A percentile compares a stretch with the other conserved stretches of the same genome.
phyloP scores from a whole-genome alignment of 768 basidiomycete genomes.

The Cyclocybe aegerita region DNA sequence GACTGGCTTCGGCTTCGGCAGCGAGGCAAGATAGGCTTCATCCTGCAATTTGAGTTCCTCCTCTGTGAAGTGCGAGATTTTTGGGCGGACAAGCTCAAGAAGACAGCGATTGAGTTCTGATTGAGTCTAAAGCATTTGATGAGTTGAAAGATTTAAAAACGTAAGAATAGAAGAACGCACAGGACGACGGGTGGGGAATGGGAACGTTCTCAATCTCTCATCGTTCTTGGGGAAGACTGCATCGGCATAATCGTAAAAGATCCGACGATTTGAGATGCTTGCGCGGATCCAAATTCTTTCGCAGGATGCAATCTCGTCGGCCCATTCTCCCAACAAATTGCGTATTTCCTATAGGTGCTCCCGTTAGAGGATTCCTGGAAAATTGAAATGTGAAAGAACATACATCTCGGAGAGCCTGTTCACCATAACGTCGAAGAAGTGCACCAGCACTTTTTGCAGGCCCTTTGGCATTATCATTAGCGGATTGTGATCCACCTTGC shows the following conservation, averaged over 20 bases:
- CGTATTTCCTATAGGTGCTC: conserved; percentile 75
- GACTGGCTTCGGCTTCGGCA: conserved; percentile 73
- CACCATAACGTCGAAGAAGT: conserved; percentile 89
- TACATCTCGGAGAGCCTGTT: conserved; percentile 88
- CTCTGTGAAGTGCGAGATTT: conserved; percentile 84
- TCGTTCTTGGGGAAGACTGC: conserved; percentile 79
- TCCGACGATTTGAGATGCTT: conserved; percentile 81
- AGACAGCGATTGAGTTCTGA: conserved; percentile 87
- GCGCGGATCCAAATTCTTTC: conserved; percentile 93
- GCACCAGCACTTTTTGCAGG: conserved; percentile 95
- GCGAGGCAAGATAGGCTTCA: conserved; percentile 84
- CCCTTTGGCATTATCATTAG: conserved; percentile 92
- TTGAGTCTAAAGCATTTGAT: conserved; percentile 63
- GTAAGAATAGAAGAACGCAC: conserved; percentile 43
- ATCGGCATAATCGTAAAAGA: conserved; percentile 88
- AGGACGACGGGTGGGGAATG: conserved; percentile 94
- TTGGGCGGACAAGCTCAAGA: conserved; percentile 79
- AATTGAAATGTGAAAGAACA: conserved; percentile 18
- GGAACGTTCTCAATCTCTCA: conserved; percentile 82
- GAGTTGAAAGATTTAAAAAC: neutral
- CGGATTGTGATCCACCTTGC: conserved; percentile 92
- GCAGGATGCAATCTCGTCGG: conserved; percentile 80
- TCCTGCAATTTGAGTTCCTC: conserved; percentile 83
- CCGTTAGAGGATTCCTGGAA: neutral
- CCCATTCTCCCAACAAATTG: conserved; percentile 79